Base-by-base conservation (phyloP, 306 rosid species). In the Ceratonia siliqua region DNA sequence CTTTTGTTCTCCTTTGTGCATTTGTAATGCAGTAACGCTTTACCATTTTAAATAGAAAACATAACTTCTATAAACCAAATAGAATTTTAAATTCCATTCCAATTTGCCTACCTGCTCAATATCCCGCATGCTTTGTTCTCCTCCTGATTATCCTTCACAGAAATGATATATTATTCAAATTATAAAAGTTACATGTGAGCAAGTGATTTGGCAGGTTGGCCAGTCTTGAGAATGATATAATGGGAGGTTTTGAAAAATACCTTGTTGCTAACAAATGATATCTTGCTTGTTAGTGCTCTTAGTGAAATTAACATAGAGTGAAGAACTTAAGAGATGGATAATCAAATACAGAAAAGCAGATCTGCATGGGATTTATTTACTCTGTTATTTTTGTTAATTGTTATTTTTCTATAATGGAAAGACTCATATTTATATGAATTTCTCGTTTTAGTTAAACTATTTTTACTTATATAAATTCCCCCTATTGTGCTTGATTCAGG, bases 401-500 rank as follows among this genome's bases (percentile, higher is more conserved):
- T 22, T 76, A 2, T 61, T 63, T 50, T 41, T 21, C 25, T 24
- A 7, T 30, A 17, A 20, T 13, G 5, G 18, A 48, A 48, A 5
- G 8, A 2, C 27, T 66, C 27, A 3, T 55, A 2, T 28, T 43
- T 45, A 21, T 2, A 43, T 15, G 30, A 1, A 53, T 72, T 35
- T 35, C 0, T 6, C 0, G 24, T 45, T 24, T 45, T n/a, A 55
- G 14, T 55, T 55, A 13, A 42, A 25, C 36, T 0, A 15, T 55
- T 48, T 70, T 68, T 77, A 13, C 41, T 1, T n/a, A 11, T 25
- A 22, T 5, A 69, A 15, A 35, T 20, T 13, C 11, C 48, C 38
- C 61, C 25, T 62, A n/a, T 72, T 70, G 13, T 75, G 0, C 43
- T 69, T 82, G 80, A 71, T 82, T 82, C 90, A 94, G 98, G 81